Base-by-base conservation (phyloP, 129 eudicot genomes). In the Saposhnikovia divaricata region DNA sequence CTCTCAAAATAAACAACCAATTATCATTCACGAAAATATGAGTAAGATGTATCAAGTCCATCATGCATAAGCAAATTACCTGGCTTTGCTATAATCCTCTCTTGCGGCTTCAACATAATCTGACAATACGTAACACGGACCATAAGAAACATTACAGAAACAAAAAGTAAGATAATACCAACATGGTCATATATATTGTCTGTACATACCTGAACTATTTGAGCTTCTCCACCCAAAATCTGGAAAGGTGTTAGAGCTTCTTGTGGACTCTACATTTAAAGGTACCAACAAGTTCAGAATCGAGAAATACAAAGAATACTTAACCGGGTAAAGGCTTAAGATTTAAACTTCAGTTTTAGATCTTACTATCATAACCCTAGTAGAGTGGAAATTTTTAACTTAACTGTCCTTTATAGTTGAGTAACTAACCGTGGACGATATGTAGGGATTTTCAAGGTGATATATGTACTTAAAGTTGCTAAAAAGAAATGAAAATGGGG, bases 81-180 rank as follows among this genome's bases (percentile, higher is more conserved):
- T 77, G 99, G 97, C 79, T 88, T 89, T 81, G 99, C 96, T 82
- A 81, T 85, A 75, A 95, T 83, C 81, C 86, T 95, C 80, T 92
- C 99, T 50, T 92, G 96, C n/a, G 97, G 96, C 85, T 95, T 95
- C 87, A 95, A 85, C 99, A 95, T 95, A 45, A 95, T 92, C 99
- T 95, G 86, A 78, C 53, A 77, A 55, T 45, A 66, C 23, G 37
- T 9, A 68, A 34, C 39, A 19, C 65, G 79, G 28, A 68, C 73
- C 43, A 68, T 34, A 68, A 68, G 43, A 68, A 13, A 31, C 21
- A 68, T 31, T 28, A 31, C 43, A 68, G 9, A 68, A 27, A 31
- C 3, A 18, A 39, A 69, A 65, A 38, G 12, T 31, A 68, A 28
- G 3, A 68, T 13, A 4, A 9, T 40, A 19, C 18, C 9, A 45